A percentile compares a stretch with the other conserved stretches of the same genome.
Conservation (phyloP, 352 stramenopile species). For the Phytophthora lateralis region DNA sequence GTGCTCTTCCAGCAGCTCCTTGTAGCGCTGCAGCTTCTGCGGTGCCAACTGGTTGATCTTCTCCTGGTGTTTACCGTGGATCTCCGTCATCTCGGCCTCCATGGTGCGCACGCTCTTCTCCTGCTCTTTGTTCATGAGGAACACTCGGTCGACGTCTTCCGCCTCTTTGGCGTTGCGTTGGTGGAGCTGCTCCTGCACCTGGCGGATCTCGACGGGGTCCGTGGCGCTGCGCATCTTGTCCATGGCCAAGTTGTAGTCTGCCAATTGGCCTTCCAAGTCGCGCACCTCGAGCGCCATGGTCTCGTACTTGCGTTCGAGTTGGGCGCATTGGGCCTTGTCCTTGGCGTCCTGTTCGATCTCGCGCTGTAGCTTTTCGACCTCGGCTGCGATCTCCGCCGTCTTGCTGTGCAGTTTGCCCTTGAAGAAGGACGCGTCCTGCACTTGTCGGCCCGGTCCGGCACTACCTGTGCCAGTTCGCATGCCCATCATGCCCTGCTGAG, state of each 20-base stretch:
- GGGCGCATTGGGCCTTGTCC: constrained; percentile 91
- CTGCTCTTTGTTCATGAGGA: constrained; percentile 89
- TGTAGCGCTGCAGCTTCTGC: constrained; percentile 85
- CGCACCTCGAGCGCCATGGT: constrained; percentile 70
- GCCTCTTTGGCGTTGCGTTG: constrained; percentile 85
- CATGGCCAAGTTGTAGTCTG: constrained; percentile 94
- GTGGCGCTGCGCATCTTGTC: constrained; percentile 87
- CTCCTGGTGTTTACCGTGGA: constrained; percentile 80
- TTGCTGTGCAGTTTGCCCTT: constrained; percentile 91
- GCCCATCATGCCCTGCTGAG: constrained; percentile 92
- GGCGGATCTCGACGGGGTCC: constrained; percentile 66
- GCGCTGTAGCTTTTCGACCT: constrained; percentile 81
- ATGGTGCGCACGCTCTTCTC: constrained; percentile 65
- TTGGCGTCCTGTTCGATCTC: constrained; percentile 89
- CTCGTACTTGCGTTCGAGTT: constrained; percentile 83
- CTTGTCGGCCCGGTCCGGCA: constrained; percentile 70
- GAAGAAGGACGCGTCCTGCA: constrained; percentile 92
- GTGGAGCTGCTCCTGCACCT: constrained; percentile 71
- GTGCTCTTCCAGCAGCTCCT: constrained; percentile 74
- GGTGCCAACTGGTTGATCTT: constrained; percentile 91
- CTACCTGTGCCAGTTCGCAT: constrained; percentile 80
- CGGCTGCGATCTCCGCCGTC: constrained; percentile 83
- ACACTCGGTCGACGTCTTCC: constrained; percentile 89
- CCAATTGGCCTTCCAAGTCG: constrained; percentile 90
- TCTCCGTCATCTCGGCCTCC: constrained; percentile 80